Evolutionary conservation across 768 basidiomycete species (phyloP).

Genomic region (Saitozyma podzolica): DNA sequence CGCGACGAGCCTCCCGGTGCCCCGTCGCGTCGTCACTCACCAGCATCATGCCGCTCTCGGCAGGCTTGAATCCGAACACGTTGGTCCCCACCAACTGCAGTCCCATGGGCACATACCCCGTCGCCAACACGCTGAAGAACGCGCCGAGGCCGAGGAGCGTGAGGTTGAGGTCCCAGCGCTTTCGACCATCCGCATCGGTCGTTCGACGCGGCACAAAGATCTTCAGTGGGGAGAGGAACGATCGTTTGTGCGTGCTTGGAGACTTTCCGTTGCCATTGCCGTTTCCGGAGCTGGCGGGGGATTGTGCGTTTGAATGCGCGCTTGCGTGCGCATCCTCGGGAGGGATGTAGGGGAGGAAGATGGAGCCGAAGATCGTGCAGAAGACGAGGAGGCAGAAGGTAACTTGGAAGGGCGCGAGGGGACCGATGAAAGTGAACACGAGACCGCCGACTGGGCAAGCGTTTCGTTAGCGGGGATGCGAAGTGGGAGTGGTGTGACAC

Average conservation of each 20-base stretch:
- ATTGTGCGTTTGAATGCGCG: too few species aligned
- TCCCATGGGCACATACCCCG: constrained; percentile 42
- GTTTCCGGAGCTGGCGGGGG: neutral
- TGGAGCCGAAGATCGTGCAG: constrained; percentile 33
- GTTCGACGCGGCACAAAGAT: constrained; percentile 37
- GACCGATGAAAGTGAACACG: constrained; percentile 21
- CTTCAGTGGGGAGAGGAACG: constrained; percentile 39
- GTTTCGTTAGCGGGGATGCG: too few species aligned
- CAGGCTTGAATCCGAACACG: constrained; percentile 43
- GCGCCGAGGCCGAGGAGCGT: constrained; percentile 39
- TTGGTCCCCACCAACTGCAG: constrained; percentile 47
- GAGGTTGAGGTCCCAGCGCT: constrained; percentile 31
- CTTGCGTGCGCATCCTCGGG: constrained; percentile 14
- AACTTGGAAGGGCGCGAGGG: constrained; percentile 42
- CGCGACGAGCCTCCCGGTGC: too few species aligned
- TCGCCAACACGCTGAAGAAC: constrained; percentile 47
- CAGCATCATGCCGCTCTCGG: constrained; percentile 32
- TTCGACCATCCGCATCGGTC: constrained; percentile 11
- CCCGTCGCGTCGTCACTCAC: constrained; percentile 16
- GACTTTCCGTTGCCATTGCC: neutral
- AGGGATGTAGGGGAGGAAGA: constrained; percentile 49
- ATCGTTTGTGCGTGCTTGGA: constrained; percentile 14
- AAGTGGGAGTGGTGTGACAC: too few species aligned
- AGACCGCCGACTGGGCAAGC: constrained; percentile 24
- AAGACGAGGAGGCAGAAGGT: constrained; percentile 41